A percentile compares a stretch with the other conserved stretches of the same genome.
Evolutionary conservation across 345 rosid genomes (phyloP).

Genomic region (Gossypium raimondii): DNA sequence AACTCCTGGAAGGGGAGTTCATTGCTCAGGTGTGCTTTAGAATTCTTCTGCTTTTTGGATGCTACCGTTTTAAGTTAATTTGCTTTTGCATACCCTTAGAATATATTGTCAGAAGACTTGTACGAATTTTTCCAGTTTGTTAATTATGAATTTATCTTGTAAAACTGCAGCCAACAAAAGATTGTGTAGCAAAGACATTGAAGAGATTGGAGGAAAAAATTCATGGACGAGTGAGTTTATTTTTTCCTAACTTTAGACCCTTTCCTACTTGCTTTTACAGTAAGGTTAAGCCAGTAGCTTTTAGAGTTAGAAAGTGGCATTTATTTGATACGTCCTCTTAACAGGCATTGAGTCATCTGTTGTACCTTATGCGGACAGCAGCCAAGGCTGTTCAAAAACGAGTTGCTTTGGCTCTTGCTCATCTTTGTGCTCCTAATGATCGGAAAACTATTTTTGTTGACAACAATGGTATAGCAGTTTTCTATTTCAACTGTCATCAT

Average conservation of each 20-base stretch:
- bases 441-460: constrained; percentile 54
- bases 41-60: not conserved
- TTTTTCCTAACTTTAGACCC: not conserved
- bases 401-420: constrained; percentile 66
- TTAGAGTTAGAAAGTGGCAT: not conserved
- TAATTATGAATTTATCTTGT: not conserved
- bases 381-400: constrained; percentile 47
- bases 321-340: constrained; percentile 8
- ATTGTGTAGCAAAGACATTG: constrained; percentile 63
- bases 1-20: constrained; percentile 62
- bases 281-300: not conserved
- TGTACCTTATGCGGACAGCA: constrained; percentile 49
- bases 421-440: constrained; percentile 59
- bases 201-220: constrained; percentile 65
- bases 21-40: constrained; percentile 43
- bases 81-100: not conserved
- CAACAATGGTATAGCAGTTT: constrained; percentile 42
- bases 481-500: not conserved
- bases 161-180: constrained; percentile 55
- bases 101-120: not conserved
- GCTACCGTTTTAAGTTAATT: not conserved
- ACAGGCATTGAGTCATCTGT: constrained; percentile 51
- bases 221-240: constrained; percentile 53
- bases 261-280: not conserved
- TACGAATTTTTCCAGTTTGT: not conserved